These are phyloP conservation scores for Linum usitatissimum DNA, from an alignment of 345 rosid species.

Conservation along the genomic window DNA sequence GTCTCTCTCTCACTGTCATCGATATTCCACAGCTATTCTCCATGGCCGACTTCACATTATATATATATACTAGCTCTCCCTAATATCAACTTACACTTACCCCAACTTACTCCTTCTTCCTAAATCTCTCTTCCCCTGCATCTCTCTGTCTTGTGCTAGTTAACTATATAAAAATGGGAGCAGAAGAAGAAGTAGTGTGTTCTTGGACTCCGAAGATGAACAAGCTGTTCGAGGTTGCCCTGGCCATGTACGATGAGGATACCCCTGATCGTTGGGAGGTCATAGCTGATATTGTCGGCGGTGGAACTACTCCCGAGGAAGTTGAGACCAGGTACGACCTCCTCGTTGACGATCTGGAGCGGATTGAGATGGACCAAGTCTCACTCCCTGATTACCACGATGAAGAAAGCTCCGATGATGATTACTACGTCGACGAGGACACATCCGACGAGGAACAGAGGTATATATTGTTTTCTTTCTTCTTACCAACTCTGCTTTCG, in stretches of 20 bases:
- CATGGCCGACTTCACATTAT: no score
- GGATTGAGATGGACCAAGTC: not conserved
- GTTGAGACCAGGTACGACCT: not conserved
- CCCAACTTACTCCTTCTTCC: not conserved
- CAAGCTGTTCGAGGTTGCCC: conserved; percentile 4
- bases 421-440: not conserved
- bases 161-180: not conserved
- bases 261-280: not conserved
- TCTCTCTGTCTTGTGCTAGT: no score
- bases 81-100: no score
- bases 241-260: not conserved
- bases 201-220: not conserved
- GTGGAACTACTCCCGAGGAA: not conserved
- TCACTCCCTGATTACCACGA: not conserved
- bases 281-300: not conserved
- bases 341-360: not conserved
- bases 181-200: not conserved
- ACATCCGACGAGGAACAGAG: not conserved
- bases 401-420: not conserved
- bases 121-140: not conserved
- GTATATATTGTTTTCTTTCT: no score
- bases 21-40: not conserved
- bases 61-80: no score
- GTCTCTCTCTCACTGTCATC: no score
- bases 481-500: no score